Conservation (phyloP, 495 filamentous ascomycete species). For the Xeromyces bisporus region DNA sequence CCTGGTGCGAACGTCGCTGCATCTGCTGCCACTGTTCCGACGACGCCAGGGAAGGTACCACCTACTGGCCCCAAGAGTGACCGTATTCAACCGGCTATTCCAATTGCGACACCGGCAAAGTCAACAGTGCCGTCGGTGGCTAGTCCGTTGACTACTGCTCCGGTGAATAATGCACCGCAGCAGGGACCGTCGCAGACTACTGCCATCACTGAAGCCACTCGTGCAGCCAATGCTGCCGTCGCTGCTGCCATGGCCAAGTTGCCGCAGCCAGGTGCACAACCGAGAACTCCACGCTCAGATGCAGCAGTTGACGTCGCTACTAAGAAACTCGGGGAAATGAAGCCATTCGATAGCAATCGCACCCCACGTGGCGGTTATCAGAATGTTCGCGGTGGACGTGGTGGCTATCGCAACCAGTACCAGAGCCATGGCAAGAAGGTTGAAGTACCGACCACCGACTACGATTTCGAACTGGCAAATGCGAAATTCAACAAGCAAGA, state of each 20-base stretch:
- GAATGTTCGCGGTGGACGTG: slow-evolving; percentile 35
- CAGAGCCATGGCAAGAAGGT: slow-evolving; percentile 43
- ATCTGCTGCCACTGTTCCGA: slow-evolving; percentile 13
- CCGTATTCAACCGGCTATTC: slow-evolving; percentile 58
- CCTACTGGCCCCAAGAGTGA: slow-evolving; percentile 50
- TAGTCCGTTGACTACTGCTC: slow-evolving; percentile 15
- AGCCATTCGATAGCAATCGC: slow-evolving; percentile 40
- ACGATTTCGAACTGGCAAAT: slow-evolving; percentile 84
- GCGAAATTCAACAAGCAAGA: slow-evolving; percentile 98
- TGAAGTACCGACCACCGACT: slow-evolving; percentile 77
- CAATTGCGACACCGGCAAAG: slow-evolving; percentile 28
- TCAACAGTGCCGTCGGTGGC: slow-evolving; percentile 24
- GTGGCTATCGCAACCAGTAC: slow-evolving; percentile 36
- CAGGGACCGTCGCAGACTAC: slow-evolving; percentile 19
- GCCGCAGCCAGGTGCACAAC: slow-evolving; percentile 29
- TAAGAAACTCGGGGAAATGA: slow-evolving; percentile 77
- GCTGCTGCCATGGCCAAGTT: slow-evolving; percentile 82
- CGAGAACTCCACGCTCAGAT: slow-evolving; percentile 26
- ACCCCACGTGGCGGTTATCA: slow-evolving; percentile 35
- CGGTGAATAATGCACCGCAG: slow-evolving; percentile 16
- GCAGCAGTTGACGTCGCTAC: slow-evolving; percentile 57
- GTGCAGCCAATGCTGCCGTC: slow-evolving; percentile 70
- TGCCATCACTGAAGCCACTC: slow-evolving; percentile 52
- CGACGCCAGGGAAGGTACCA: slow-evolving; percentile 25
- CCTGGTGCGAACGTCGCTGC: slow-evolving; percentile 18